Evolutionary conservation across 2,329 filamentous ascomycete genomes (phyloP).

Genomic region (Lachnellula arida): DNA sequence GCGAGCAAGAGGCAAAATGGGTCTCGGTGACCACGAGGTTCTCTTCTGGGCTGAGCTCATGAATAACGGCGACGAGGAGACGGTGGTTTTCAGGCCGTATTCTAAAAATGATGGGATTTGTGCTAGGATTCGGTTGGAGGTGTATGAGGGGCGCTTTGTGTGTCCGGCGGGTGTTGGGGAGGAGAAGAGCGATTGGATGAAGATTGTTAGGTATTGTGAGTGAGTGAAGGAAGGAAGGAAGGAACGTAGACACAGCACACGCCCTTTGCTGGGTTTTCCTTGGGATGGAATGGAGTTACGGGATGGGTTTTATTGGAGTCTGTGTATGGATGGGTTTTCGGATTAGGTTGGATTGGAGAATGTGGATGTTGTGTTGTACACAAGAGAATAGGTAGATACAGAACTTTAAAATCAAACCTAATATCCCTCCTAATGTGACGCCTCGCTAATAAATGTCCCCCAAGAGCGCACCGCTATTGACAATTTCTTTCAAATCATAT

Average conservation of each 20-base stretch:
- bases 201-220: conserved; percentile 10
- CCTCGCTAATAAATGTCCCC: too few relatives aligned
- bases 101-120: too few relatives aligned
- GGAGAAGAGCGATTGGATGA: conserved; percentile 8
- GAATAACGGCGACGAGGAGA: too few relatives aligned
- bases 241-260: background rate
- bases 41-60: background rate
- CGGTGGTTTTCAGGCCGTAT: too few relatives aligned
- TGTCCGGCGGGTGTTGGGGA: background rate
- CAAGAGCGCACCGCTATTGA: too few relatives aligned
- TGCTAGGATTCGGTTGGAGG: background rate
- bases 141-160: background rate
- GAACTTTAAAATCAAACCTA: too few relatives aligned
- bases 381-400: too few relatives aligned
- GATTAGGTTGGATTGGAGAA: too few relatives aligned
- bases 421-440: too few relatives aligned
- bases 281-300: background rate
- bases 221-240: background rate
- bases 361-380: too few relatives aligned
- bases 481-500: too few relatives aligned
- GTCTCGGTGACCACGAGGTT: background rate
- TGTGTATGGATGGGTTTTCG: background rate
- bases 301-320: background rate
- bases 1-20: background rate
- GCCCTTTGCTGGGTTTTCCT: background rate